Base-by-base conservation (phyloP, 768 basidiomycete species). In the Suillus fuscotomentosus region DNA sequence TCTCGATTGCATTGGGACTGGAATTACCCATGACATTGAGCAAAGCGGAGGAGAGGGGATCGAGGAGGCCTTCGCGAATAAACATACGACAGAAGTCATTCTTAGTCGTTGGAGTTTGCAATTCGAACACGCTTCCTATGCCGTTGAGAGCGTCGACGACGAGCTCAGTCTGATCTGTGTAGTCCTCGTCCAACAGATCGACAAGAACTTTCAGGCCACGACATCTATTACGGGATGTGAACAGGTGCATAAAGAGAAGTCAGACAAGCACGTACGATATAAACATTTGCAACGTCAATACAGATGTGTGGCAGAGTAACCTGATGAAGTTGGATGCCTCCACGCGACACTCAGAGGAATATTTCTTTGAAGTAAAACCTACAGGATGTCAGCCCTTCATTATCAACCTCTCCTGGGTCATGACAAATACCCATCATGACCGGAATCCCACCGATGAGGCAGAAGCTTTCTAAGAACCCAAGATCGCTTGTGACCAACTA, bases 51-150 rank as follows among this genome's bases (percentile, higher is more conserved):
- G 95, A 94, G 1, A 99, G 80, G 0, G 97, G 97, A 68, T 97
- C 96, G 54, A 97, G 81, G 3, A 99, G 81, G 34, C 97, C 97
- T 78, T 99, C 97, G 6, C 95, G 85, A 48, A 97, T 94, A 80
- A 99, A 97, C 91, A 99, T 96, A 11, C 97, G 87, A 72, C 96
- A 98, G 73, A 99, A 99, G 77, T 99, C 97, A 72, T 97, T 98
- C 76, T 97, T 94, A 13, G 96, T 95, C 4, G 96, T 97, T 9
- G 97, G 93, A 55, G 93, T 95, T 75, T 98, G 91, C 14, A 99
- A 84, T 67, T 99, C 96, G 71, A 99, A 98, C 17, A 99, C 97
- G 67, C 89, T 94, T 55, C 91, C 89, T 59, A 99, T 95, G 10
- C 97, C 97, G 65, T 97, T 94, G 15, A 99, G 83, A 7, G 97